phyloP scores from a whole-genome alignment of 2,329 filamentous ascomycete genomes.

The Emydomyces testavorans region DNA sequence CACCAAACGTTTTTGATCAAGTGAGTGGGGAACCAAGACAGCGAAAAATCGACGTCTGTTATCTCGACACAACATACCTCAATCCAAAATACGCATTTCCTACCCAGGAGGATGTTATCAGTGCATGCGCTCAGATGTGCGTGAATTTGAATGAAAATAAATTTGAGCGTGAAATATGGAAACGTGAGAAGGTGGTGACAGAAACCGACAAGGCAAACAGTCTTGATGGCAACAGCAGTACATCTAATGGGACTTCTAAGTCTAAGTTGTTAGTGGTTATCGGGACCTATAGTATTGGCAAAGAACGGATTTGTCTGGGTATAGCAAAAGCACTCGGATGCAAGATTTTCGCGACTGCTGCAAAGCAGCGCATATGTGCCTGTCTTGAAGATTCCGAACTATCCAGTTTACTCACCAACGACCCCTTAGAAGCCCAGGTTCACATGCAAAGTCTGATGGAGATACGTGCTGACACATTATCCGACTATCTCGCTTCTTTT shows the following conservation, averaged over 20 bases:
- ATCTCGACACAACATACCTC: conserved; percentile 93
- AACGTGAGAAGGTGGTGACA: conserved; percentile 38
- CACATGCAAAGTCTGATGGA: conserved; percentile 97
- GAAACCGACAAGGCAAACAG: neutral
- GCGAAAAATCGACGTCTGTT: conserved; percentile 89
- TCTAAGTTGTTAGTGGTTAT: conserved; percentile 75
- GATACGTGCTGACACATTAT: conserved; percentile 76
- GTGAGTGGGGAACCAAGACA: conserved; percentile 60
- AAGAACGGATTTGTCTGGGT: conserved; percentile 87
- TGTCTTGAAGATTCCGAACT: conserved; percentile 81
- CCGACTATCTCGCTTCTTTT: conserved; percentile 73
- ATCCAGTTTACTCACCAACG: conserved; percentile 59
- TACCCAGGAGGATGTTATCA: conserved; percentile 73
- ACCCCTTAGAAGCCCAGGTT: conserved; percentile 79
- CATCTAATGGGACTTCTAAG: neutral
- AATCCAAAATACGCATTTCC: conserved; percentile 94
- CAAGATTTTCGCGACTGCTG: conserved; percentile 77
- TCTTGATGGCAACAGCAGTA: neutral
- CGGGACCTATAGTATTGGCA: conserved; percentile 95
- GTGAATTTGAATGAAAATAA: conserved; percentile 60
- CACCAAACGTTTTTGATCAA: conserved; percentile 59
- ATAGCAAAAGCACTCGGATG: conserved; percentile 75
- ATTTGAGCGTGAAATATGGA: conserved; percentile 37
- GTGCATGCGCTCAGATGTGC: conserved; percentile 78
- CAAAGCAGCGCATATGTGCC: conserved; percentile 72